A percentile compares a stretch with the other conserved stretches of the same genome.
phyloP scores from a whole-genome alignment of 768 basidiomycete species.

The Leccinum broughii region DNA sequence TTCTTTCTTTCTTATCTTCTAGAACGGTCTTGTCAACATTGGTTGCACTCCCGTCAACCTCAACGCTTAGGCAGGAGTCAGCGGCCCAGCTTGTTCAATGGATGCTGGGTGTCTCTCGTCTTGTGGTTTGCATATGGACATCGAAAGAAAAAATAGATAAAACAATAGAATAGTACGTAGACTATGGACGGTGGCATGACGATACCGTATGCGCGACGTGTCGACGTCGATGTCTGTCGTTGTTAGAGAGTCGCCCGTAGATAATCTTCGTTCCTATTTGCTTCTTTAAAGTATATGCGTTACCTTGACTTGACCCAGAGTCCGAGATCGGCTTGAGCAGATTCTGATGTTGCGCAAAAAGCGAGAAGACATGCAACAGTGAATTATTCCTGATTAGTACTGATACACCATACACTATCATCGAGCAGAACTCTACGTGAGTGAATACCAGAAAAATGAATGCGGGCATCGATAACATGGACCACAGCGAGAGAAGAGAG shows the following conservation, averaged over 20 bases:
- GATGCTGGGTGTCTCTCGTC: too few species aligned
- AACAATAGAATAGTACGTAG: background rate
- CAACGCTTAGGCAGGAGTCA: background rate
- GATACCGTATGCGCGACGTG: too few species aligned
- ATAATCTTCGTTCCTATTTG: background rate
- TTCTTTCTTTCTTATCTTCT: background rate
- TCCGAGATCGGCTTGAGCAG: too few species aligned
- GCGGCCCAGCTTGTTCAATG: background rate
- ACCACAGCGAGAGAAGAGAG: background rate
- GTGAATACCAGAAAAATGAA: slow-evolving; percentile 4
- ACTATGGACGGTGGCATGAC: too few species aligned
- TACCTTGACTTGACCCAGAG: background rate
- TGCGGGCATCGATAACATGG: slow-evolving; percentile 10
- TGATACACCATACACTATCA: slow-evolving; percentile 17
- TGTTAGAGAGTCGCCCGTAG: background rate
- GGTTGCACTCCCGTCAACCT: slow-evolving; percentile 12
- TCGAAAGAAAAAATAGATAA: background rate
- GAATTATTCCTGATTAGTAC: slow-evolving; percentile 5
- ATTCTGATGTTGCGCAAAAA: background rate
- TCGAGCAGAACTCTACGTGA: slow-evolving; percentile 7
- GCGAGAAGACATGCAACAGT: background rate
- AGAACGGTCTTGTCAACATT: slow-evolving; percentile 3
- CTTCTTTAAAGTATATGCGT: too few species aligned
- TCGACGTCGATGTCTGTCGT: background rate
- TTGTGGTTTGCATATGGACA: slow-evolving; percentile 1